Evolutionary conservation across 2,329 filamentous ascomycete species (phyloP).

Genomic region (Xylariaceae sp.): DNA sequence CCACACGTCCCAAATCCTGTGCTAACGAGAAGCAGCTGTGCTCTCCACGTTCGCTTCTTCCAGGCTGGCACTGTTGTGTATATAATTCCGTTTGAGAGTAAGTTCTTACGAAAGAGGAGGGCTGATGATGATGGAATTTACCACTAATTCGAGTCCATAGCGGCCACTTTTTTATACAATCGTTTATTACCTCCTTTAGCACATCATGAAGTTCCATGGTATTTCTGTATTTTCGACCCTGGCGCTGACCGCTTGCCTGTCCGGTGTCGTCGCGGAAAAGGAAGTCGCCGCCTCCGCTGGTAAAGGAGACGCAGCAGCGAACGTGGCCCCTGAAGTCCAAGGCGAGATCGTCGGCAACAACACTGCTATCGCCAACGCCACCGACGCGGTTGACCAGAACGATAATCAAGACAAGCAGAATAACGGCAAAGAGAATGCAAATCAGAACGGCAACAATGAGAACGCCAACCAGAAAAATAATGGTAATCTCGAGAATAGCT

Average conservation of each 20-base stretch:
- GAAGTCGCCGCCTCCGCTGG: background rate
- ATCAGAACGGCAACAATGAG: constrained; percentile 12
- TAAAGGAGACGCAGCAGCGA: constrained; percentile 12
- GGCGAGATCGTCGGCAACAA: constrained; percentile 22
- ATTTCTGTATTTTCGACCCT: constrained; percentile 35
- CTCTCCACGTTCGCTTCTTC: constrained; percentile 37
- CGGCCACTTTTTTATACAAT: constrained; percentile 8
- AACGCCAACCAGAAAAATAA: too few relatives aligned
- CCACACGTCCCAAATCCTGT: background rate
- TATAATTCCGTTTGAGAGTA: constrained; percentile 36
- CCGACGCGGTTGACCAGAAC: constrained; percentile 5
- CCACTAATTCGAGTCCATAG: background rate
- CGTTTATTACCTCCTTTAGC: constrained; percentile 8
- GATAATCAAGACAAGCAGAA: too few relatives aligned
- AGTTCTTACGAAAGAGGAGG: background rate
- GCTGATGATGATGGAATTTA: background rate
- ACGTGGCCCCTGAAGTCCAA: constrained; percentile 3
- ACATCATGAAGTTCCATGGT: constrained; percentile 37
- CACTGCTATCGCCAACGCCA: constrained; percentile 23
- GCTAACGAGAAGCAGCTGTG: constrained; percentile 37
- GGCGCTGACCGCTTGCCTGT: constrained; percentile 36
- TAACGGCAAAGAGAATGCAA: background rate
- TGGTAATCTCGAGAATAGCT: constrained; percentile 24
- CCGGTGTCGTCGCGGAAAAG: constrained; percentile 24
- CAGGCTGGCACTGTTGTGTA: constrained; percentile 14